phyloP scores from a whole-genome alignment of 129 eudicot species.

The Silybum marianum region DNA sequence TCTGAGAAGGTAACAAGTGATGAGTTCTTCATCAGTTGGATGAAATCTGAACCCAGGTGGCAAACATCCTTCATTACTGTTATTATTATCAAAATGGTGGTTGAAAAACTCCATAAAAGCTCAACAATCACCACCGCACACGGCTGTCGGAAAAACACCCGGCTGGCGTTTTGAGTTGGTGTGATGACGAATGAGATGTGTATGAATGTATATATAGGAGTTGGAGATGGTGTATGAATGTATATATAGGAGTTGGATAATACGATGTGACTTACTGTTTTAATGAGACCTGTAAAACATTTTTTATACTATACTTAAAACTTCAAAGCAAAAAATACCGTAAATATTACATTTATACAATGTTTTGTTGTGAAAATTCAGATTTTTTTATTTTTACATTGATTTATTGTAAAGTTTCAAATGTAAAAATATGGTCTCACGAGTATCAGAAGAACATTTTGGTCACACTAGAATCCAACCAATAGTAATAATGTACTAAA shows the following conservation, averaged over 20 bases:
- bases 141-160: background rate
- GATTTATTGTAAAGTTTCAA: too few species aligned
- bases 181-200: background rate
- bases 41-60: conserved; percentile 96
- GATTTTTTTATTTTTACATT: too few species aligned
- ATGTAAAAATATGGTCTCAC: too few species aligned
- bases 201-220: conserved; percentile 30
- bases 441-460: too few species aligned
- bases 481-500: conserved; percentile 10
- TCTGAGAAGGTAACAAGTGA: conserved; percentile 76
- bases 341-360: too few species aligned
- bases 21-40: conserved; percentile 96
- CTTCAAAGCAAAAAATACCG: too few species aligned
- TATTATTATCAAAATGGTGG: conserved; percentile 35
- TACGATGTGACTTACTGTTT: too few species aligned
- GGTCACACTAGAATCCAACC: too few species aligned
- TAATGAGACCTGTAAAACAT: too few species aligned
- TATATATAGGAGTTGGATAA: too few species aligned
- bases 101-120: conserved; percentile 41
- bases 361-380: too few species aligned
- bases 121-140: background rate
- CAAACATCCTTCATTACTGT: conserved; percentile 38
- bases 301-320: too few species aligned
- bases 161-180: background rate
- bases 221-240: conserved; percentile 16